Conservation (phyloP, 2,329 filamentous ascomycete genomes). For the Knufia fluminis region DNA sequence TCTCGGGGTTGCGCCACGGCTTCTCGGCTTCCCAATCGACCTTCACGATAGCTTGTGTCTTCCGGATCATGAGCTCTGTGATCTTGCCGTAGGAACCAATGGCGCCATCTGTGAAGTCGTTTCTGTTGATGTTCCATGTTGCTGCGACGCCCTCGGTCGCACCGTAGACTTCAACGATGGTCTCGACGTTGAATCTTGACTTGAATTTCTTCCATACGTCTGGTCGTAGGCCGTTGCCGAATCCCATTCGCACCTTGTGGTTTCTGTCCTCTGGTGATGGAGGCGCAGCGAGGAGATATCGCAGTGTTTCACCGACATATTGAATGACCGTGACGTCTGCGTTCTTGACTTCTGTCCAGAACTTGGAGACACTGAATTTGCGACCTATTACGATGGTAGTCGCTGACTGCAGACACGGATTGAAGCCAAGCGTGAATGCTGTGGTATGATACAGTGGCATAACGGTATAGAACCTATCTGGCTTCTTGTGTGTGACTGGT, state of each 20-base stretch:
- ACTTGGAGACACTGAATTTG: conserved; percentile 61
- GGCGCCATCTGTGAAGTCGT: conserved; percentile 65
- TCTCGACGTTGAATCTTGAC: conserved; percentile 64
- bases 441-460: conserved; percentile 89
- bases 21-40: conserved; percentile 63
- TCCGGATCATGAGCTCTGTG: conserved; percentile 45
- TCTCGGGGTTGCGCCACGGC: conserved; percentile 58
- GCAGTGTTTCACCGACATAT: conserved; percentile 69
- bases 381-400: conserved; percentile 62
- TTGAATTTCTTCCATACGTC: conserved; percentile 82
- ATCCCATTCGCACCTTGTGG: conserved; percentile 64
- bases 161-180: conserved; percentile 72
- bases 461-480: conserved; percentile 68
- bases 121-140: conserved; percentile 63
- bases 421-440: conserved; percentile 60
- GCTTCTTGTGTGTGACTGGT: conserved; percentile 29
- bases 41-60: conserved; percentile 50
- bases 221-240: conserved; percentile 76
- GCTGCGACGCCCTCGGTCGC: conserved; percentile 63
- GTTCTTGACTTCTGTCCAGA: conserved; percentile 64
- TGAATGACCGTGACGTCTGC: conserved; percentile 61
- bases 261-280: conserved; percentile 59
- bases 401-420: conserved; percentile 50
- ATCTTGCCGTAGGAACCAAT: conserved; percentile 65
- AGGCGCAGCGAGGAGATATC: conserved; percentile 62